Percentiles rank a stretch among this genome's conserved stretches.
phyloP scores from a whole-genome alignment of 768 basidiomycete species.

The Lactarius quietus region DNA sequence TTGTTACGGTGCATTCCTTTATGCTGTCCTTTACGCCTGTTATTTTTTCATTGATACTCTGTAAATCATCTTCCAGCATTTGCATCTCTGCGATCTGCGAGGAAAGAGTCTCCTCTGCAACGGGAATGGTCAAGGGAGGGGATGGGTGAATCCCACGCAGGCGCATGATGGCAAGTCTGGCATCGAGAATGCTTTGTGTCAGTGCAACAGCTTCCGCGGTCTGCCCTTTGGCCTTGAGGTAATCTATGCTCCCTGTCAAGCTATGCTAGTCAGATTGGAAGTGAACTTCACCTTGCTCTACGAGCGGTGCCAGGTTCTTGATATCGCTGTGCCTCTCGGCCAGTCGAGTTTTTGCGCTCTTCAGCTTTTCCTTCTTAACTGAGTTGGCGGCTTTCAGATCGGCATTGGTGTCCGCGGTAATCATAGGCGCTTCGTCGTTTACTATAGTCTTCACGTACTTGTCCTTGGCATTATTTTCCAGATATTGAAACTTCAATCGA shows the following conservation, averaged over 20 bases:
- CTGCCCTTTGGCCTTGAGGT: conserved; percentile 49
- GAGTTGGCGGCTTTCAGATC: conserved; percentile 56
- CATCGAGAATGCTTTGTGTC: conserved; percentile 76
- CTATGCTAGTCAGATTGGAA: background rate
- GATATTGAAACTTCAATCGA: conserved; percentile 84
- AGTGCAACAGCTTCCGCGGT: conserved; percentile 55
- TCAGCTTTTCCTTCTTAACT: conserved; percentile 66
- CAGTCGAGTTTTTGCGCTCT: conserved; percentile 59
- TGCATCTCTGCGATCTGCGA: conserved; percentile 81
- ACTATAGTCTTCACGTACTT: conserved; percentile 85
- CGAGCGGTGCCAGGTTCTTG: conserved; percentile 56
- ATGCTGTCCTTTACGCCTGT: conserved; percentile 56
- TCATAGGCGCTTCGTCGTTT: conserved; percentile 77
- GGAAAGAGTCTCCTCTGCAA: conserved; percentile 70
- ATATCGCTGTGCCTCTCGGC: conserved; percentile 62
- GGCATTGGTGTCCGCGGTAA: conserved; percentile 78
- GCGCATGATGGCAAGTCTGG: conserved; percentile 73
- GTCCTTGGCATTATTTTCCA: conserved; percentile 89
- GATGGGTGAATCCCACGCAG: conserved; percentile 78
- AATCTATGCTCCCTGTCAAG: conserved; percentile 43
- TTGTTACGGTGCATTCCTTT: conserved; percentile 50
- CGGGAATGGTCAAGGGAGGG: conserved; percentile 71
- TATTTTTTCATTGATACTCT: conserved; percentile 47
- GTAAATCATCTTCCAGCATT: conserved; percentile 61
- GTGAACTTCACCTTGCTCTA: conserved; percentile 54